Base-by-base conservation (phyloP, 73 alveolate genomes). In the Uronychia setigera region DNA sequence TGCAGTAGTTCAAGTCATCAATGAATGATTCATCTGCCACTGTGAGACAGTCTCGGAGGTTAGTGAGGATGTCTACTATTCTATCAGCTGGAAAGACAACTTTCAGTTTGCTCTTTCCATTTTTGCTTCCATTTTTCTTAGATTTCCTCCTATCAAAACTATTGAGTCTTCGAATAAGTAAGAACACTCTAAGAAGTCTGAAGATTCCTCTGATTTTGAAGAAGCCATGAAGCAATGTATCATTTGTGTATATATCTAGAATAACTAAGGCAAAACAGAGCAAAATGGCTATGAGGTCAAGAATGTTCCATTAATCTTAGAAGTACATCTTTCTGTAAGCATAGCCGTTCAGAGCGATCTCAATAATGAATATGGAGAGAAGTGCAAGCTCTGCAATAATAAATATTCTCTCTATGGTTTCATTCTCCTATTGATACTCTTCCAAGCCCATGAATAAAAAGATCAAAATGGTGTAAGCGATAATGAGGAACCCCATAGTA, bases 231-330 rank as follows among this genome's bases (percentile, higher is more conserved):
- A 83, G 81, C 19, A 32, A 32, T 25, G 59, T 0, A 29, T 84
- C 80, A 33, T 60, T 74, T 19, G 78, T 27, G 74, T 30, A 30
- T 57, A 88, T 83, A 28, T 88, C 94, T 0, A 88, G 67, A 27
- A 78, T 30, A 1, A 88, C 94, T 27, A 88, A 82, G 80, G 60
- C 82, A 28, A 88, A n/a, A 60, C 85, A 60, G 26, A 88, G 85
- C 26, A 88, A 28, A 32, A 88, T 88, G 81, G 83, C 85, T 0
- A 86, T 59, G 29, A 88, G 57, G 81, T 88, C 94, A 32, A 78
- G 77, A 0, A 88, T 76, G 78, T 88, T 88, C 94, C 94, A 88
- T 27, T 28, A 60, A 32, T 88, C 94, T 34, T 77, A 31, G n/a
- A 88, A 30, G 76, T 83, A 88, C 59, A 88, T 80, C 29, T 29